Evolutionary conservation across 257 asterid species (phyloP).

Genomic region (Coffea eugenioides): DNA sequence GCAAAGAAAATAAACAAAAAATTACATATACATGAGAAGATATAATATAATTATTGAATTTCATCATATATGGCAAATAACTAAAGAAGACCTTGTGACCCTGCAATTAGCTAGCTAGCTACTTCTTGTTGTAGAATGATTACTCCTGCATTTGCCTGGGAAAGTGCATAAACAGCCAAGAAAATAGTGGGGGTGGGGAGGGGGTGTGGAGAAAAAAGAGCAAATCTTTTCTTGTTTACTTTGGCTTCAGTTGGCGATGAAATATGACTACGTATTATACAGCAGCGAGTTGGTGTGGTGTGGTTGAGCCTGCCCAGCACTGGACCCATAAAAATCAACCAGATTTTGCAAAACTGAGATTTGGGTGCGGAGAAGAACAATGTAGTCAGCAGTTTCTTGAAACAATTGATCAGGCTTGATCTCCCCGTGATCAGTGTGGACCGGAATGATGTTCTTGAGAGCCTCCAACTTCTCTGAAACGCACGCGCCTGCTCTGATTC

Average conservation of each 20-base stretch:
- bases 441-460: constrained; percentile 60
- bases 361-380: constrained; percentile 65
- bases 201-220: constrained; percentile 1
- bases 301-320: constrained; percentile 30
- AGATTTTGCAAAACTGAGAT: constrained; percentile 69
- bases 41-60: neutral
- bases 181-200: neutral
- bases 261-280: constrained; percentile 30
- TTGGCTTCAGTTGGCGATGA: constrained; percentile 10
- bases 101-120: constrained; percentile 18
- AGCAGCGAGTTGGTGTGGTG: constrained; percentile 33
- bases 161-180: constrained; percentile 11
- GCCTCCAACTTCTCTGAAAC: constrained; percentile 74
- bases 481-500: constrained; percentile 3
- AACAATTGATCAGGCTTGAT: constrained; percentile 58
- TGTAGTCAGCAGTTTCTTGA: constrained; percentile 76
- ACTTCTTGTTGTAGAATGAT: constrained; percentile 5
- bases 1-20: neutral
- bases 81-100: neutral
- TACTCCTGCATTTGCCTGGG: constrained; percentile 20
- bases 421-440: constrained; percentile 27
- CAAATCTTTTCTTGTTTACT: constrained; percentile 17
- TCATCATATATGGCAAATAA: neutral
- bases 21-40: neutral
- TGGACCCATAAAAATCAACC: constrained; percentile 55